Evolutionary conservation across 208 protist genomes (phyloP), one percentile per base, ranked within the genome.

Genomic region (Endotrypanum monterogeii): DNA sequence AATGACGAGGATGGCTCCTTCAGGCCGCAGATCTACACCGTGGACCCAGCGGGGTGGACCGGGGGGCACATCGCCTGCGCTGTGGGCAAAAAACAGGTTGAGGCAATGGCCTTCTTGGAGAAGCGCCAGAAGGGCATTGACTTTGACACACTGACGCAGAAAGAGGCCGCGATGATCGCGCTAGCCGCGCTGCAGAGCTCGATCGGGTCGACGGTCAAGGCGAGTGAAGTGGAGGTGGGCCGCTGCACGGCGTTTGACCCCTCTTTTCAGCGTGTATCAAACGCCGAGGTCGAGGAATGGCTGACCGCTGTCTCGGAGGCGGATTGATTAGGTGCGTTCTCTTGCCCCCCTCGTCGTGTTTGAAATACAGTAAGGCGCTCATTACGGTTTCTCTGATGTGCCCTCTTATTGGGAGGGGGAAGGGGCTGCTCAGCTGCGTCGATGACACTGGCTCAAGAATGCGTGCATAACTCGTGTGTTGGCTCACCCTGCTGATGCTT

Each of bases 51-150:
- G 12, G 98, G 98, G n/a, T 98, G 89, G 82, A 95, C 89, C 44
- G 83, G 91, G 51, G 96, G 96, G 66, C 98, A 96, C 88, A 91
- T 96, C 73, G 98, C 97, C 14, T 94, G 79, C 51, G 83, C 92
- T 18, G 84, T 89, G 50, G 98, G 98, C 61, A 94, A 96, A 76
- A 98, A 99, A 80, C 96, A 99, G 80, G 91, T 96, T 74, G 98
- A 99, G 80, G 96, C 97, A 11, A 98, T 79, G 73, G 98, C 98
- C 23, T 98, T 96, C 73, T 83, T 99, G 20, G 98, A 99, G 79
- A 99, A 99, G 92, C 96, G 96, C 25, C 90, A 99, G 78, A 98
- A 98, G 83, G 77, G 71, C 58, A 89, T 88, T 25, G 84, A 89
- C 7, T 91, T 98, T 69, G 84, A 97, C 44, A 83, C 82, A 0